Evolutionary conservation across 495 filamentous ascomycete genomes (phyloP).

Genomic region (Penicillium roqueforti): DNA sequence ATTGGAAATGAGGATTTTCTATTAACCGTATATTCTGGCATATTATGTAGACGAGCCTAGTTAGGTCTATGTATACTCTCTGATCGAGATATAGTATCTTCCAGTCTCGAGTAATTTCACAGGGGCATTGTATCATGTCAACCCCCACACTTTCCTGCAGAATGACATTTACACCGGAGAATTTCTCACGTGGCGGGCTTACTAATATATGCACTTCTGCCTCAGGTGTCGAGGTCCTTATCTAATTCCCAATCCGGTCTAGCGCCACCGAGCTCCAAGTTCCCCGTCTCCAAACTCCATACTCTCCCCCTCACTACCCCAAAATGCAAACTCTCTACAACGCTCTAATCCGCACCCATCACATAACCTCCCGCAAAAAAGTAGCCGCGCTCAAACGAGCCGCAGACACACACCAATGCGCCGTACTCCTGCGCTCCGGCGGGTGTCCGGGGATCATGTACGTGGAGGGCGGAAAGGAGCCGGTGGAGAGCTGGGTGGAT

Average conservation of each 20-base stretch:
- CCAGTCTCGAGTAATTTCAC: too few species aligned
- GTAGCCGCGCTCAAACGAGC: slow-evolving; percentile 61
- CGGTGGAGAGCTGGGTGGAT: slow-evolving; percentile 52
- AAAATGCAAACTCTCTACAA: slow-evolving; percentile 38
- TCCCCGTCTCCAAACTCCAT: not conserved
- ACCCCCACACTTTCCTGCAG: too few species aligned
- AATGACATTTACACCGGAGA: not conserved
- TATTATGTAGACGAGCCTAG: too few species aligned
- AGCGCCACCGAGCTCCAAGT: not conserved
- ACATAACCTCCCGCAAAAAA: slow-evolving; percentile 80
- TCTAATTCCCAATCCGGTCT: not conserved
- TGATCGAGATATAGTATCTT: too few species aligned
- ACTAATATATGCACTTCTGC: not conserved
- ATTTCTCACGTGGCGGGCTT: not conserved
- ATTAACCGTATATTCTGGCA: too few species aligned
- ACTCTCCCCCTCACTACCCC: not conserved
- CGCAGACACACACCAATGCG: slow-evolving; percentile 51
- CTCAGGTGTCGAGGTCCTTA: not conserved
- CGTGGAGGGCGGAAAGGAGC: slow-evolving; percentile 54
- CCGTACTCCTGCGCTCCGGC: slow-evolving; percentile 61
- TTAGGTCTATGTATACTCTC: too few species aligned
- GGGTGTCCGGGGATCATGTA: slow-evolving; percentile 75
- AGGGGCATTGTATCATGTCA: too few species aligned
- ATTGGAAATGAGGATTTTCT: too few species aligned
- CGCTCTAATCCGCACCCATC: slow-evolving; percentile 71